Evolutionary conservation across 1,284 basidiomycete genomes (phyloP), one percentile per base, ranked within the genome.

Genomic region (Leccinum solheimii): DNA sequence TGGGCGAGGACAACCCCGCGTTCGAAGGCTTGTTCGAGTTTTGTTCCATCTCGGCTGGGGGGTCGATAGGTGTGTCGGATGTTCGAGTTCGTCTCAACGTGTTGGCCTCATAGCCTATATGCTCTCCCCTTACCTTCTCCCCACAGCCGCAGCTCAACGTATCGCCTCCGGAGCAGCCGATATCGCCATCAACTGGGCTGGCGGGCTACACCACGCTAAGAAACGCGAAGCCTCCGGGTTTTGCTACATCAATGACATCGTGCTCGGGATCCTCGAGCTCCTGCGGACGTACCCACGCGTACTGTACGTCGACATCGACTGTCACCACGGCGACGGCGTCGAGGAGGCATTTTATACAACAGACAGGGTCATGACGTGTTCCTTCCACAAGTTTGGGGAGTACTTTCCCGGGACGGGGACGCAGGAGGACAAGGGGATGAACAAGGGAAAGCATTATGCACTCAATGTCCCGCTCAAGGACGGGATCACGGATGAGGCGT

Each of bases 341-440:
- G 97, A 99, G 71, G 97, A 99, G 74, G 97, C 97, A 1, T 99
- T 99, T 80, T 98, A 98, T 76, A 95, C 94, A 23, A 98, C 95
- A 3, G 92, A 99, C 74, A 83, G 97, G 57, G 97, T 99, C 68
- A 95, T 99, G 90, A 98, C 97, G 23, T 23, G 23, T 23, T 91
- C 91, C 48, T 97, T 99, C 75, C 97, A 99, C 81, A 94, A 95
- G 72, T 98, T 92, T 71, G 96, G 97, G 23, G 95, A 98, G 71
- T 99, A 94, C 76, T 99, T 99, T 75, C 97, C 97, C 1, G 96
- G 96, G 1, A 97, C 95, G 0, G 94, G 94, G 2, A 90, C 90
- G 5, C 88, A 92, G 59, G 86, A 92, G 66, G 97, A 99, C 73
- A 81, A 83, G 59, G 97, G 97, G 4, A 85, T 91, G 66, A 93